Conservation (phyloP, 768 basidiomycete species). For the Amanita pallidorosea region DNA sequence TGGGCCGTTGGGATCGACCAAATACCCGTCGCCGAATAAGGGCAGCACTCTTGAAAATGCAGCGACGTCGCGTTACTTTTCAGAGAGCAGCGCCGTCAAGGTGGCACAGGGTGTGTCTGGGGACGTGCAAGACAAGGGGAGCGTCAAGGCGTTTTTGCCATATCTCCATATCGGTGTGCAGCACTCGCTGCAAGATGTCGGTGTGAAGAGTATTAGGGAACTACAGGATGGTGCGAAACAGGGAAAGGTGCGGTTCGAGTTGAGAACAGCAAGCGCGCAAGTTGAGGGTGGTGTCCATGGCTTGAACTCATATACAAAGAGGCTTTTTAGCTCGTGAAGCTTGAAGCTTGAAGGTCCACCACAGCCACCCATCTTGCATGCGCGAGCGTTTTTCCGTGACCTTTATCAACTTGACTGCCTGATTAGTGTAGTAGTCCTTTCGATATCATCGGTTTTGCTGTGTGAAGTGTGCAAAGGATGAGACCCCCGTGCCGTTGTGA, state of each 20-base stretch:
- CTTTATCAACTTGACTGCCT: too few relatives aligned
- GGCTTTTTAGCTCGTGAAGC: constrained; percentile 16
- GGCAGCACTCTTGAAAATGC: constrained; percentile 68
- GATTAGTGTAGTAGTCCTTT: too few relatives aligned
- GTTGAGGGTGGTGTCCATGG: constrained; percentile 95
- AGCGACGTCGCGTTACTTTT: constrained; percentile 93
- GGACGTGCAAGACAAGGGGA: constrained; percentile 96
- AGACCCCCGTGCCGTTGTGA: too few relatives aligned
- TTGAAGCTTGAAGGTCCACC: too few relatives aligned
- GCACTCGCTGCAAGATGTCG: constrained; percentile 92
- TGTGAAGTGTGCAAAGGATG: too few relatives aligned
- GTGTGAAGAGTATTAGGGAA: constrained; percentile 55
- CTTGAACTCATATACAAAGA: constrained; percentile 59
- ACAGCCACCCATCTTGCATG: too few relatives aligned
- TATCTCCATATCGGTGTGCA: constrained; percentile 77
- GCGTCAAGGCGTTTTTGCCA: constrained; percentile 85
- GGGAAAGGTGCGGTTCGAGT: constrained; percentile 77
- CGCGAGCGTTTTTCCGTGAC: too few relatives aligned
- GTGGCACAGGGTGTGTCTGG: constrained; percentile 96
- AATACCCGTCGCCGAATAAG: constrained; percentile 39
- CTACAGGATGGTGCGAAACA: constrained; percentile 55
- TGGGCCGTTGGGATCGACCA: constrained; percentile 17
- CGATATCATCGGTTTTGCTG: too few relatives aligned
- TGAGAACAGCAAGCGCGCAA: constrained; percentile 91
- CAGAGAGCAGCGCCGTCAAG: constrained; percentile 85